Base-by-base conservation (phyloP, 371 early-diverging fungal genomes). In the Smittium mucronatum region DNA sequence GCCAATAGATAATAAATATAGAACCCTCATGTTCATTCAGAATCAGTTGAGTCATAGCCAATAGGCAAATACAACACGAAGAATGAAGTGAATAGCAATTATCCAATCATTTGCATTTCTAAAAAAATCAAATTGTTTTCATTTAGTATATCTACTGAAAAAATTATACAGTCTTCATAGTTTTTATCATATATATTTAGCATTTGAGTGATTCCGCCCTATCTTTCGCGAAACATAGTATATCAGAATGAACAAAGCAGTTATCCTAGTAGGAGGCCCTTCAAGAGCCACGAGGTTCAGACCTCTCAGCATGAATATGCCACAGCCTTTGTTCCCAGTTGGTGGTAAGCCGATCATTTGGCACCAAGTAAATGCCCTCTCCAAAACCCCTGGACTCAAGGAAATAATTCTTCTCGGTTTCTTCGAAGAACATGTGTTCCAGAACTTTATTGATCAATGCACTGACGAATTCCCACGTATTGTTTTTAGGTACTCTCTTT, bases 301-400 rank as follows among this genome's bases (percentile, higher is more conserved):
- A 58, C 97, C 97, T n/a, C 82, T 97, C 70, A 94, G 94, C 66
- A 86, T 97, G 81, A 88, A 93, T 71, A 84, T 86, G 8, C 97
- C 97, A 36, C 95, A 97, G 76, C 96, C 97, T n/a, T 83, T 97
- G 66, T 97, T 97, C 82, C 97, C 97, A 2, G 92, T 97, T 35
- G 97, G 94, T 28, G 95, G 95, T 58, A 83, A 86, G 34, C 97
- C 98, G 73, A 87, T 95, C 81, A 89, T 97, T 80, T 89, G 89
- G 75, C 98, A 97, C 81, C 98, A 96, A 79, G 86, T 96, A 69
- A 84, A 86, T 36, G 93, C 96, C 21, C 84, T 97, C 32, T 88
- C 93, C 33, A 89, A 89, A 81, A 84, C 95, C 57, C 81, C 86
- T 57, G 91, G 87, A 34, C 83, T 97, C 71, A 88, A 87, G 72